Conservation (phyloP, 2,329 filamentous ascomycete genomes). For the Hypoxylon sp. region DNA sequence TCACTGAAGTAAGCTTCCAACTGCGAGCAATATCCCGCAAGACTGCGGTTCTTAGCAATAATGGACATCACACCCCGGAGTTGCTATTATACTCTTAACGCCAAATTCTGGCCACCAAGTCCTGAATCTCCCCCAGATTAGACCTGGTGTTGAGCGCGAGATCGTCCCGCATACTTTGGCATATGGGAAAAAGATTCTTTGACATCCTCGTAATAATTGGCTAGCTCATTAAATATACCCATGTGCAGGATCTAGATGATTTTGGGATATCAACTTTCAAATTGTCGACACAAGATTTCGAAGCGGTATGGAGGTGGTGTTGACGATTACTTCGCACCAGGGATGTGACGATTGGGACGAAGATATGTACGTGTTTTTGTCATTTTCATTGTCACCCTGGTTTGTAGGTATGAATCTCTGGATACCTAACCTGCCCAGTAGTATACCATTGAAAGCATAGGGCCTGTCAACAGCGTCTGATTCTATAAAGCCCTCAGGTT, state of each 20-base stretch:
- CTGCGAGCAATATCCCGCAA: neutral
- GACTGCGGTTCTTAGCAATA: neutral
- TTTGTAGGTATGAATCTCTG: neutral
- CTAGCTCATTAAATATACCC: neutral
- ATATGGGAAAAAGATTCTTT: neutral
- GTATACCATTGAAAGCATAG: neutral
- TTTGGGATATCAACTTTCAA: no score
- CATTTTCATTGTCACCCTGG: neutral
- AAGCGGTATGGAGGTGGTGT: no score
- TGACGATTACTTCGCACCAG: neutral
- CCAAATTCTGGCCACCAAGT: neutral
- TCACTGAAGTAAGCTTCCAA: neutral
- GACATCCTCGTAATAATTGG: neutral
- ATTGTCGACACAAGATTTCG: no score
- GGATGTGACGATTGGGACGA: neutral
- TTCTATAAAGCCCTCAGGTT: neutral
- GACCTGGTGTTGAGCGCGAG: neutral
- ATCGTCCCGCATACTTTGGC: neutral
- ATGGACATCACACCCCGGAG: neutral
- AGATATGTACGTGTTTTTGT: neutral
- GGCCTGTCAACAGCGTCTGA: neutral
- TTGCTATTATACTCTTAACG: neutral
- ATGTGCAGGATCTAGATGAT: neutral
- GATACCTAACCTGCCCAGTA: no score
- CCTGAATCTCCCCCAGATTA: neutral